These are phyloP conservation scores for Picea sitchensis DNA, from an alignment of 75 land plant species.

Conservation along the genomic window DNA sequence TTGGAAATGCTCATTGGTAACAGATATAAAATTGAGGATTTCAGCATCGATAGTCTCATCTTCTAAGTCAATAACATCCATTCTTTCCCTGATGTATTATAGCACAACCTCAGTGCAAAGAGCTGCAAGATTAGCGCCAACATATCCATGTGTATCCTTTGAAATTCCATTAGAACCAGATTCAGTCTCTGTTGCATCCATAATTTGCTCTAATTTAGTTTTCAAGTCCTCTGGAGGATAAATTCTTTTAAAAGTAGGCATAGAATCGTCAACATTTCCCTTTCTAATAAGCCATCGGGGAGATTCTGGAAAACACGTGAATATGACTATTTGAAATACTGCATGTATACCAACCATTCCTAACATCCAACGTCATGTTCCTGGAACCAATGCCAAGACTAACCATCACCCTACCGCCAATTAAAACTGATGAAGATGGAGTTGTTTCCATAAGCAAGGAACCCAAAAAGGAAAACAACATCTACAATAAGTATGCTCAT, in stretches of 20 bases:
- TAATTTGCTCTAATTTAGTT: constrained; percentile 40
- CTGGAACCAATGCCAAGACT: constrained; percentile 61
- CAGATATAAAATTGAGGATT: constrained; percentile 76
- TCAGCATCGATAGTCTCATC: constrained; percentile 33
- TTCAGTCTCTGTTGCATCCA: constrained; percentile 40
- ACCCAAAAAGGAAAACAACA: constrained; percentile 17
- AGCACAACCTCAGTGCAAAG: constrained; percentile 34
- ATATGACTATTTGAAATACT: constrained; percentile 48
- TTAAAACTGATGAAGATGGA: constrained; percentile 22
- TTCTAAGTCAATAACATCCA: constrained; percentile 31
- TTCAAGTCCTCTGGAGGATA: constrained; percentile 56
- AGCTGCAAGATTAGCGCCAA: constrained; percentile 35
- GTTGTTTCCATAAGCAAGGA: constrained; percentile 41
- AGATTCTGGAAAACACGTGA: constrained; percentile 73
- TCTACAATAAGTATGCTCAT: constrained; percentile 23
- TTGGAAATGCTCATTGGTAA: constrained; percentile 75
- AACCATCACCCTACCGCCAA: constrained; percentile 35
- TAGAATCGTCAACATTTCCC: constrained; percentile 53
- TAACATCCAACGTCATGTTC: constrained; percentile 89
- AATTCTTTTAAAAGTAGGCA: constrained; percentile 42
- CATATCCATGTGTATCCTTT: constrained; percentile 31
- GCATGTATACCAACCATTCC: constrained; percentile 77
- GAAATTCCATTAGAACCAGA: constrained; percentile 24
- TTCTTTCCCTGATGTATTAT: constrained; percentile 31
- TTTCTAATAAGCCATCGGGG: constrained; percentile 68